Evolutionary conservation across 2,329 filamentous ascomycete species (phyloP).

Genomic region (Myriosclerotinia duriaeana): DNA sequence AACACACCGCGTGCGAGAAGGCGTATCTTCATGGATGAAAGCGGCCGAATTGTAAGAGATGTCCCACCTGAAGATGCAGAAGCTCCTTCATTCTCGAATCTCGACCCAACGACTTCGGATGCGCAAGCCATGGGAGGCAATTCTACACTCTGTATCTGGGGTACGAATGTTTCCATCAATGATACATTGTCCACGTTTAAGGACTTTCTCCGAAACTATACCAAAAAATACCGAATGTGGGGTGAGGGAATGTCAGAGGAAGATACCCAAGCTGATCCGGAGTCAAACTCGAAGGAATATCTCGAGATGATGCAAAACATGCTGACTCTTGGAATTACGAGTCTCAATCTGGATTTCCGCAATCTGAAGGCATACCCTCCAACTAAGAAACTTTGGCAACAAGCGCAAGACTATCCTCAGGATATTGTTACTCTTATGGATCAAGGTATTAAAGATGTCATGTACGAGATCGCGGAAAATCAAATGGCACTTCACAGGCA

Average conservation of each 20-base stretch:
- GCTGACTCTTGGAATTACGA: slow-evolving; percentile 79
- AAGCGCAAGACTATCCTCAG: slow-evolving; percentile 88
- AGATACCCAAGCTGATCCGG: slow-evolving; percentile 67
- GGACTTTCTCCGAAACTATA: slow-evolving; percentile 89
- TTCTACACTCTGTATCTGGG: slow-evolving; percentile 86
- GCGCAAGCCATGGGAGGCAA: slow-evolving; percentile 82
- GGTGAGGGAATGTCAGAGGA: slow-evolving; percentile 78
- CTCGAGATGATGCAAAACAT: slow-evolving; percentile 84
- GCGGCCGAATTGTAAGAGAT: slow-evolving; percentile 58
- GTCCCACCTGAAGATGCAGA: slow-evolving; percentile 54
- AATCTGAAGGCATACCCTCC: slow-evolving; percentile 92
- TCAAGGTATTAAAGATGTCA: slow-evolving; percentile 86
- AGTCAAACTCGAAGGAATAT: slow-evolving; percentile 78
- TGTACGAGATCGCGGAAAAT: slow-evolving; percentile 82
- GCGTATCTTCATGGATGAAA: slow-evolving; percentile 57
- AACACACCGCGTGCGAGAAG: slow-evolving; percentile 53
- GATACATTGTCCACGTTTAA: slow-evolving; percentile 87
- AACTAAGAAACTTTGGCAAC: slow-evolving; percentile 92
- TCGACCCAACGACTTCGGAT: slow-evolving; percentile 84
- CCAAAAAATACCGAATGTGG: slow-evolving; percentile 91
- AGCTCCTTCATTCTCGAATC: slow-evolving; percentile 59
- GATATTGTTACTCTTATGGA: slow-evolving; percentile 98
- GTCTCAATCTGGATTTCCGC: slow-evolving; percentile 82
- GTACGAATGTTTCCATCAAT: slow-evolving; percentile 91
- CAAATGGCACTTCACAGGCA: slow-evolving; percentile 69